These are phyloP conservation scores for Lactarius sp. DNA, from an alignment of 768 basidiomycete genomes.

Conservation along the genomic window DNA sequence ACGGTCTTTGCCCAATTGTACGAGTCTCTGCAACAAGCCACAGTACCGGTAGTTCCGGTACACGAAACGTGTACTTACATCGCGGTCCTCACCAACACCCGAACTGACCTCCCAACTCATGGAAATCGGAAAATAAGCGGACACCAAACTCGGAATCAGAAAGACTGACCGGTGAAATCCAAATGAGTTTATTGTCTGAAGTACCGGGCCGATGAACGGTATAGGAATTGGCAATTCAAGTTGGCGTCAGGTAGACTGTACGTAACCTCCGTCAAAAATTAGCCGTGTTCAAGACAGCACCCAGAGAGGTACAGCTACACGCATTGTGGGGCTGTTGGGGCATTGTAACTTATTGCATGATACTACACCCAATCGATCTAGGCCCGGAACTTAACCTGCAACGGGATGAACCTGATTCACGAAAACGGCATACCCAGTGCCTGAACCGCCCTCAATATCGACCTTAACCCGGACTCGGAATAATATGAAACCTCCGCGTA, in stretches of 20 bases:
- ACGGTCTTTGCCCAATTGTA: conserved; percentile 42
- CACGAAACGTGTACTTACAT: neutral
- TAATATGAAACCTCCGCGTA: neutral
- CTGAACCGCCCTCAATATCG: conserved; percentile 37
- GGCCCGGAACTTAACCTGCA: conserved; percentile 25
- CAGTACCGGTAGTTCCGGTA: neutral
- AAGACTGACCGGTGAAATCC: conserved; percentile 49
- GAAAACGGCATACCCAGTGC: conserved; percentile 35
- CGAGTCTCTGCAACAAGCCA: conserved; percentile 29
- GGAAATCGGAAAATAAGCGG: conserved; percentile 25
- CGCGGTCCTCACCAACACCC: conserved; percentile 30
- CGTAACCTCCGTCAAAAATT: conserved; percentile 40
- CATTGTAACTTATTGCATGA: conserved; percentile 30
- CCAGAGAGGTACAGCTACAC: conserved; percentile 35
- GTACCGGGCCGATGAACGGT: neutral
- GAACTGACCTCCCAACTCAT: conserved; percentile 41
- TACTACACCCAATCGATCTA: conserved; percentile 7
- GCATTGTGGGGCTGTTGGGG: conserved; percentile 39
- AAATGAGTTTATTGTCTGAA: conserved; percentile 39
- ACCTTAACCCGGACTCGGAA: conserved; percentile 31
- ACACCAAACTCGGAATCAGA: conserved; percentile 1
- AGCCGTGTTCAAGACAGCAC: conserved; percentile 33
- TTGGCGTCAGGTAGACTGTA: conserved; percentile 43
- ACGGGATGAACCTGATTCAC: conserved; percentile 35
- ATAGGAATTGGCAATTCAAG: conserved; percentile 27